Evolutionary conservation across 345 rosid genomes (phyloP), one percentile per base, ranked within the genome.

Genomic region (Sisymbrium altissimum): DNA sequence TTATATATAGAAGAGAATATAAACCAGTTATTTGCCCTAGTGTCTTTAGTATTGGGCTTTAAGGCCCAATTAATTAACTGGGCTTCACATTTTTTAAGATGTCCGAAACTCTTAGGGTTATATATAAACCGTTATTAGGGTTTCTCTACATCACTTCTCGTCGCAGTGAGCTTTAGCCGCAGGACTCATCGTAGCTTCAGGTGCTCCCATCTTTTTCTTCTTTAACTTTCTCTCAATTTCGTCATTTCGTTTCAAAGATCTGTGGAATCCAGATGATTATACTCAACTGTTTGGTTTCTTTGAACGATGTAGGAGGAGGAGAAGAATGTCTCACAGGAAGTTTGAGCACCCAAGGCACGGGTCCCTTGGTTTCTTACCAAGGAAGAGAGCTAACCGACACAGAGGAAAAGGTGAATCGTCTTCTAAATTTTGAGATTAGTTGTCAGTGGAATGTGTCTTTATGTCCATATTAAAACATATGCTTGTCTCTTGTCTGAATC

Each of bases 321-420:
- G 74, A 64, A 80, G 73, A 56, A 90, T 90, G 96, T 90, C 96
- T 76, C 96, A 90, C 86, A 76, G 96, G 81, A 90, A 90, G 86
- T 90, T 90, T 78, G 96, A 90, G 85, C 96, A 90, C 84, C 96
- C 96, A 38, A 86, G 96, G 82, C 96, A 90, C 50, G 96, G 96
- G 3, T 90, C 93, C 65, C 89, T 90, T 60, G 96, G 96, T 74
- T 90, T 90, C 71, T 87, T 90, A 59, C 96, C 96, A 1, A 88
- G 93, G 84, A 90, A 90, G 84, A 56, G 96, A 40, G 91, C 93
- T 57, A 32, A 86, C 75, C 93, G 96, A 36, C 96, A 91, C 83
- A 85, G 97, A 68, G 97, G 97, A 75, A 89, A 87, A 72, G 97
- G 93, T 88, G 15, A 17, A 1, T n/a, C n/a, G n/a, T n/a, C n/a